Conservation (phyloP, 2,329 filamentous ascomycete species). For the Fusarium brevicatenulatum region DNA sequence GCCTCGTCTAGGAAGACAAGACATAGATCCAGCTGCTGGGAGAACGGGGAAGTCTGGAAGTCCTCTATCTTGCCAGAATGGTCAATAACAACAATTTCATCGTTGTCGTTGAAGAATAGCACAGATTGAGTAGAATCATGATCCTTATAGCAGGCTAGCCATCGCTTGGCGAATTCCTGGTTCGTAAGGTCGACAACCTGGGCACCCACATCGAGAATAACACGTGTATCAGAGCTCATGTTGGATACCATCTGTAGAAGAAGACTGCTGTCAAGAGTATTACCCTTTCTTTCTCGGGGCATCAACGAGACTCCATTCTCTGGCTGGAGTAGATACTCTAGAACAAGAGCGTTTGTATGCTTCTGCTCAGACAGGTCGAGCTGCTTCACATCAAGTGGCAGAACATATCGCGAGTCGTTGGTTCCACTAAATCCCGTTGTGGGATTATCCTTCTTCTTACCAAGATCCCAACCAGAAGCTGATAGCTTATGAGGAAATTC, state of each 20-base stretch:
- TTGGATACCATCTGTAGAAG: slow-evolving; percentile 57
- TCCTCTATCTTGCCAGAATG: slow-evolving; percentile 56
- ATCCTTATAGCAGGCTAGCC: slow-evolving; percentile 54
- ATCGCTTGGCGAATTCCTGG: slow-evolving; percentile 59
- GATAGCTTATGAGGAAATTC: slow-evolving; percentile 73
- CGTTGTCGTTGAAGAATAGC: slow-evolving; percentile 67
- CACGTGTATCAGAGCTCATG: slow-evolving; percentile 56
- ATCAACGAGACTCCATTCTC: slow-evolving; percentile 56
- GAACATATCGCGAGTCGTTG: slow-evolving; percentile 67
- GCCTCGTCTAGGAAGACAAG: slow-evolving; percentile 76
- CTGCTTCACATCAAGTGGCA: slow-evolving; percentile 67
- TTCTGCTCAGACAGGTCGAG: slow-evolving; percentile 63
- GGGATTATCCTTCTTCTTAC: slow-evolving; percentile 54
- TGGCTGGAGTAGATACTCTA: slow-evolving; percentile 65
- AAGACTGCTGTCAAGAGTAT: slow-evolving; percentile 44
- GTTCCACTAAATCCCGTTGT: slow-evolving; percentile 78
- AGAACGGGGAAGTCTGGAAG: slow-evolving; percentile 68
- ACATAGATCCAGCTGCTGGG: slow-evolving; percentile 65
- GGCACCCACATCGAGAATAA: slow-evolving; percentile 75
- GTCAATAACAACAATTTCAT: slow-evolving; percentile 66
- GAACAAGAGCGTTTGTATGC: slow-evolving; percentile 75
- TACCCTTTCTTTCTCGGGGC: neutral
- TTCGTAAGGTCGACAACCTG: slow-evolving; percentile 74
- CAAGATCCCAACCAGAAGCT: slow-evolving; percentile 75
- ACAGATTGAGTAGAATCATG: slow-evolving; percentile 44